A percentile compares a stretch with the other conserved stretches of the same genome.
phyloP scores from a whole-genome alignment of 495 filamentous ascomycete species.

The Penicillium steckii region DNA sequence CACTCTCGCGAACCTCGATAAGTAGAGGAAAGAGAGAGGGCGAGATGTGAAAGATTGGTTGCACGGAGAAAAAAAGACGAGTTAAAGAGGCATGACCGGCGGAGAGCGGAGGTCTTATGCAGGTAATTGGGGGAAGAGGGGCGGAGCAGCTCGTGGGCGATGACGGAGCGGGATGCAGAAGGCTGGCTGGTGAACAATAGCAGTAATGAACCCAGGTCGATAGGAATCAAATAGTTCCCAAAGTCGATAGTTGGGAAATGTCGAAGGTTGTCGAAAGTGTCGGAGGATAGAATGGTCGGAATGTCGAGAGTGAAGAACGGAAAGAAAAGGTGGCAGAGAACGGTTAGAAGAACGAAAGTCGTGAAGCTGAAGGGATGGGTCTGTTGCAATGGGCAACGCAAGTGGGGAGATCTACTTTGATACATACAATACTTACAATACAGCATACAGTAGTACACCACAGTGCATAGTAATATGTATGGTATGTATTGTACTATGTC shows the following conservation, averaged over 20 bases:
- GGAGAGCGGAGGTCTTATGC: conserved; percentile 12
- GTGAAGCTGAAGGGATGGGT: conserved; percentile 52
- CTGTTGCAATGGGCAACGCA: conserved; percentile 54
- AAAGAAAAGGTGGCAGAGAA: conserved; percentile 30
- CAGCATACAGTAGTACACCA: conserved; percentile 14
- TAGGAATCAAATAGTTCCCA: not conserved
- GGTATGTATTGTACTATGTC: too few relatives aligned
- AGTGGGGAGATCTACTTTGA: conserved; percentile 50
- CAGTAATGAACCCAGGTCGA: too few relatives aligned
- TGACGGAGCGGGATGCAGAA: conserved; percentile 15
- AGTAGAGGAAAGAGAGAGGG: not conserved
- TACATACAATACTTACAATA: too few relatives aligned
- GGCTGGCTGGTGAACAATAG: too few relatives aligned
- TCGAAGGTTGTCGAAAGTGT: conserved; percentile 16
- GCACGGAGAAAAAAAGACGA: conserved; percentile 1
- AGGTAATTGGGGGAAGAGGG: conserved; percentile 25
- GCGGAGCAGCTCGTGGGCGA: conserved; percentile 24
- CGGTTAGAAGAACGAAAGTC: conserved; percentile 37
- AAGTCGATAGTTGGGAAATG: conserved; percentile 1
- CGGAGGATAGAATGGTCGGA: conserved; percentile 6
- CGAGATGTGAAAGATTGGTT: not conserved
- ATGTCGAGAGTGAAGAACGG: conserved; percentile 18
- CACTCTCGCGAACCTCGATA: conserved; percentile 18
- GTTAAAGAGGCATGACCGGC: conserved; percentile 19
- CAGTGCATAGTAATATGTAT: too few relatives aligned